Evolutionary conservation across 257 asterid species (phyloP), one percentile per base, ranked within the genome.

Genomic region (Marsdenia floribunda): DNA sequence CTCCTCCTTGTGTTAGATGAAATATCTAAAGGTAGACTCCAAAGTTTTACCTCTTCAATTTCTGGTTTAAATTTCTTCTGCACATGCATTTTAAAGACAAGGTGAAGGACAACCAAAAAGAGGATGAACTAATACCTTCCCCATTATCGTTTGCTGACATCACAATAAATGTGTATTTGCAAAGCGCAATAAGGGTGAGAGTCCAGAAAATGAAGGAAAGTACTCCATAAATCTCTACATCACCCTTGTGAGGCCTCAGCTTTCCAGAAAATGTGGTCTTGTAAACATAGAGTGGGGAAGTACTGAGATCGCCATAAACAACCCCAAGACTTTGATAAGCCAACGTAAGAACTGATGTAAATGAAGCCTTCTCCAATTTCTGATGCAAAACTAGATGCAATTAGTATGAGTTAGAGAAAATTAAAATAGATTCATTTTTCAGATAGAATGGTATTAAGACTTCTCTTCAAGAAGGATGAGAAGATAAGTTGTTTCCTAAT

Each of bases 121-220:
- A 49, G 40, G 65, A 59, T 16, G 15, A 49, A 68, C 58, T 7
- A 63, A 33, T 82, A 82, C 86, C 84, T 83, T 83, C 86, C 24
- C 86, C 86, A 59, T 75, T 83, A 69, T 83, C 86, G 76, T 80
- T 83, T 19, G 86, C 84, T 15, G 80, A 40, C 73, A 83, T 64
- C 29, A 80, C 84, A 40, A 83, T 71, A 29, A 77, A 79, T 21
- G 65, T 72, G 75, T 83, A 83, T 70, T 83, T 80, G 58, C 72
- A 76, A 55, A 83, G 81, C 71, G 86, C 78, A 68, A 83, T 68
- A 58, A 83, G 75, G 21, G 84, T 83, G 49, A 83, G 53, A 37
- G 86, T 83, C 86, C 86, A 83, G 78, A 83, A 83, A 71, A 83
- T 77, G 80, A 83, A 77, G 37, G 82, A 83, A 49, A 83, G 81